phyloP scores from a whole-genome alignment of 2,329 filamentous ascomycete genomes.

The Mariannaea sp. region DNA sequence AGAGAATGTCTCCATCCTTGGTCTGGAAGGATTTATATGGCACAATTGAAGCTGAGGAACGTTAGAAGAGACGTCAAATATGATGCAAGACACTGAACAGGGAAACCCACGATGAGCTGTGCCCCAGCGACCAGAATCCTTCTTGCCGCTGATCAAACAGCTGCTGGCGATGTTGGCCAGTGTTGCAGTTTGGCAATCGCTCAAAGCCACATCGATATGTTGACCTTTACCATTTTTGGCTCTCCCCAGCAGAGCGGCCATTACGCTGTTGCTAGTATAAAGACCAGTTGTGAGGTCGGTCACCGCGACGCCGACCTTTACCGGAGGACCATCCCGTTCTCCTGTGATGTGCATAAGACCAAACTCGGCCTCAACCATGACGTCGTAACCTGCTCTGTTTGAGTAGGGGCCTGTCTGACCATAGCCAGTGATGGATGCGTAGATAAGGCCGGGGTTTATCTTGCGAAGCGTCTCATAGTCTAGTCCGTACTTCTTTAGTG shows the following conservation, averaged over 20 bases:
- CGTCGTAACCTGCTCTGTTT: slow-evolving; percentile 90
- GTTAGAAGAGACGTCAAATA: slow-evolving; percentile 6
- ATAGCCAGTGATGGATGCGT: slow-evolving; percentile 96
- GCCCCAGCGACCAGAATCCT: slow-evolving; percentile 90
- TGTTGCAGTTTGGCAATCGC: slow-evolving; percentile 93
- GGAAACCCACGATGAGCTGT: slow-evolving; percentile 80
- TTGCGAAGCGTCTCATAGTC: slow-evolving; percentile 81
- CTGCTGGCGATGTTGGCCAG: slow-evolving; percentile 95
- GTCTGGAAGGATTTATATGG: slow-evolving; percentile 87
- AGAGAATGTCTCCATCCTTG: slow-evolving; percentile 70
- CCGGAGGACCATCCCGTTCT: slow-evolving; percentile 81
- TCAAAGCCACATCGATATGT: slow-evolving; percentile 88
- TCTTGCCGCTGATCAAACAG: slow-evolving; percentile 83
- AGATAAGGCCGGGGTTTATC: slow-evolving; percentile 87
- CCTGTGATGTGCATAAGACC: slow-evolving; percentile 99
- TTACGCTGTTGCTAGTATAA: slow-evolving; percentile 93
- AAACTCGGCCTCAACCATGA: slow-evolving; percentile 99
- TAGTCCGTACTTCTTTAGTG: slow-evolving; percentile 86
- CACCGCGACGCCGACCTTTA: slow-evolving; percentile 96
- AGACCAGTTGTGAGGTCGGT: slow-evolving; percentile 94
- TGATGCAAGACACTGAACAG: background rate
- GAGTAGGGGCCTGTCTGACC: slow-evolving; percentile 93
- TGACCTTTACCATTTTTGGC: slow-evolving; percentile 79
- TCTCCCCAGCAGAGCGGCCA: slow-evolving; percentile 85
- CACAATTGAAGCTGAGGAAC: slow-evolving; percentile 80